Conservation (phyloP, 2,329 filamentous ascomycete genomes). For the Fusarium verrucosum region DNA sequence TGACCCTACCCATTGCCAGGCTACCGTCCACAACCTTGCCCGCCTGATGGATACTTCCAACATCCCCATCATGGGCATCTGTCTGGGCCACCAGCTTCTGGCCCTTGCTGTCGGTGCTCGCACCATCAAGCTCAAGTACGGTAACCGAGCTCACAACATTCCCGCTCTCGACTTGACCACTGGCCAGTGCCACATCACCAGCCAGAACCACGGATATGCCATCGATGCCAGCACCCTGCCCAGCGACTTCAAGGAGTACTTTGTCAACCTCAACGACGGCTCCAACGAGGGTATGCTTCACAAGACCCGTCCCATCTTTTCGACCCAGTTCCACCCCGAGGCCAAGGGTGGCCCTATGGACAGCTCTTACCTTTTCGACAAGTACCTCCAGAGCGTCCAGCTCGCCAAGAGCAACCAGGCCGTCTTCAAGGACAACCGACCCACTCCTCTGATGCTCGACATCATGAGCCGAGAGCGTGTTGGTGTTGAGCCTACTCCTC, state of each 20-base stretch:
- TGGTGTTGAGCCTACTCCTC: slow-evolving; percentile 75
- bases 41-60: slow-evolving; percentile 91
- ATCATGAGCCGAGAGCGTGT: slow-evolving; percentile 94
- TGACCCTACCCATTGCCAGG: slow-evolving; percentile 95
- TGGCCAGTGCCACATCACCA: slow-evolving; percentile 97
- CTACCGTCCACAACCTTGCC: slow-evolving; percentile 90
- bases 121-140: slow-evolving; percentile 98
- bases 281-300: slow-evolving; percentile 98
- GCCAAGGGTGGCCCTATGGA: slow-evolving; percentile 97
- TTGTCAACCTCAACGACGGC: slow-evolving; percentile 96
- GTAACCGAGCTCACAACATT: slow-evolving; percentile 98
- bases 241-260: slow-evolving; percentile 95
- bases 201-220: slow-evolving; percentile 98
- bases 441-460: slow-evolving; percentile 87
- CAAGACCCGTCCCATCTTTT: slow-evolving; percentile 95
- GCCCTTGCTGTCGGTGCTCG: slow-evolving; percentile 87
- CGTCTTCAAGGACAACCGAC: slow-evolving; percentile 85
- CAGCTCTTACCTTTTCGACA: slow-evolving; percentile 94
- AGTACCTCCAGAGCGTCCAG: slow-evolving; percentile 89
- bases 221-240: slow-evolving; percentile 86
- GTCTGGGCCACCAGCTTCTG: slow-evolving; percentile 94
- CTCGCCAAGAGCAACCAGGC: slow-evolving; percentile 87
- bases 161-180: slow-evolving; percentile 93
- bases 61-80: slow-evolving; percentile 96
- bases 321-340: slow-evolving; percentile 98